phyloP scores from a whole-genome alignment of 192 early-diverging fungal species.

The Coemansia sp. region DNA sequence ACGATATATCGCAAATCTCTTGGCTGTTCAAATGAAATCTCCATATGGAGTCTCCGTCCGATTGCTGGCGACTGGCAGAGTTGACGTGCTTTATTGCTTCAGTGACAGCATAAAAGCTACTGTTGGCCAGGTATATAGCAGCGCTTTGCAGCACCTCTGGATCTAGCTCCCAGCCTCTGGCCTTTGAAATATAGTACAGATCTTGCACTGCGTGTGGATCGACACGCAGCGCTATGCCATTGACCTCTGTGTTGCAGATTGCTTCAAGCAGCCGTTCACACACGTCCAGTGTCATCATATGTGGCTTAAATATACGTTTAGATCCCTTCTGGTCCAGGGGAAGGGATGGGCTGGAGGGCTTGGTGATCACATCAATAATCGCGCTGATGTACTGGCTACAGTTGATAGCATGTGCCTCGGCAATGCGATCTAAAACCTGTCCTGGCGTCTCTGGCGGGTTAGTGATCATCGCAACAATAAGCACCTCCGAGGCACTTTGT shows the following conservation, averaged over 20 bases:
- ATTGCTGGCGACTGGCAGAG: neutral
- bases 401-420: slow-evolving; percentile 23
- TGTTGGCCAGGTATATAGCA: slow-evolving; percentile 27
- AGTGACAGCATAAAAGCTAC: slow-evolving; percentile 9
- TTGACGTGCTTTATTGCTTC: neutral
- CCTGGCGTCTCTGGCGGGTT: slow-evolving; percentile 20
- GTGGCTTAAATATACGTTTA: slow-evolving; percentile 12
- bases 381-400: slow-evolving; percentile 24
- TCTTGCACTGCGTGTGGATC: slow-evolving; percentile 13
- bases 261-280: slow-evolving; percentile 34
- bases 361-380: slow-evolving; percentile 17
- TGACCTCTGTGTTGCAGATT: slow-evolving; percentile 15
- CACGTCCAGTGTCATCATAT: slow-evolving; percentile 21
- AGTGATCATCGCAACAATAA: slow-evolving; percentile 14
- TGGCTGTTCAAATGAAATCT: neutral
- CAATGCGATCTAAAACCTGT: slow-evolving; percentile 27
- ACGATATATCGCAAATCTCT: slow-evolving; percentile 7
- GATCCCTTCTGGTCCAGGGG: neutral
- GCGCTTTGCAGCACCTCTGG: slow-evolving; percentile 10
- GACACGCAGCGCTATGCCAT: neutral
- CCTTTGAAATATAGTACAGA: slow-evolving; percentile 16
- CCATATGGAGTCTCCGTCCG: neutral
- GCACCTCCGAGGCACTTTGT: slow-evolving; percentile 11
- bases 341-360: neutral
- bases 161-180: slow-evolving; percentile 24